A percentile compares a stretch with the other conserved stretches of the same genome.
phyloP scores from a whole-genome alignment of 139 green algal species.

The Edaphochlamys debaryana region DNA sequence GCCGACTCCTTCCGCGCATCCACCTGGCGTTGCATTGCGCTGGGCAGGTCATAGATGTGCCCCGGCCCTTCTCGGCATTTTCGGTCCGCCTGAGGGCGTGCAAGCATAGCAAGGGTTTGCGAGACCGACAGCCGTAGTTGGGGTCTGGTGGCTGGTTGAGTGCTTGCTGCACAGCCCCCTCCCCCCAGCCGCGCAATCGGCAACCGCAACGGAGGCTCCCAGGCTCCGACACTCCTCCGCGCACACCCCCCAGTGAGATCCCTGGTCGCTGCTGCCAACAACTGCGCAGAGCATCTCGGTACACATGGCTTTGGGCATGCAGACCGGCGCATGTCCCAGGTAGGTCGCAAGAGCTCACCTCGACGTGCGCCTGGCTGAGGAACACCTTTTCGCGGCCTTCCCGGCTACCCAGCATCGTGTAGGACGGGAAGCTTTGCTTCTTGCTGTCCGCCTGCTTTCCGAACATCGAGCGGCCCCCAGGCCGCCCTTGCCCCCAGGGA shows the following conservation, averaged over 20 bases:
- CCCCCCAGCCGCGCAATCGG: too few relatives aligned
- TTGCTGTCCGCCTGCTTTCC: slow-evolving; percentile 9
- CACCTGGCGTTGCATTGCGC: slow-evolving; percentile 22
- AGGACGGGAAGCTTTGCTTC: not conserved
- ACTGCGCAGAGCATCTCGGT: too few relatives aligned
- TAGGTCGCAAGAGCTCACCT: not conserved
- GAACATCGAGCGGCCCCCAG: not conserved
- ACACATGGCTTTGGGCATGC: too few relatives aligned
- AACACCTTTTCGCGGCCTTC: slow-evolving; percentile 17
- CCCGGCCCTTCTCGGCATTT: slow-evolving; percentile 28
- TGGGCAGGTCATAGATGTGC: slow-evolving; percentile 33
- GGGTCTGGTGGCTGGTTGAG: too few relatives aligned
- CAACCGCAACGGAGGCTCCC: too few relatives aligned
- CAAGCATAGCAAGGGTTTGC: too few relatives aligned
- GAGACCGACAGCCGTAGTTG: too few relatives aligned
- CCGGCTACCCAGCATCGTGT: not conserved
- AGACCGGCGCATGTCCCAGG: too few relatives aligned
- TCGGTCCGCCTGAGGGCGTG: slow-evolving; percentile 9
- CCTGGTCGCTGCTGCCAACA: too few relatives aligned
- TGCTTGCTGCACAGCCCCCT: too few relatives aligned
- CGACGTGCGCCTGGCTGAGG: not conserved
- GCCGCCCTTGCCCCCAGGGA: not conserved
- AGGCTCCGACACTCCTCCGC: too few relatives aligned
- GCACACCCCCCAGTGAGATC: too few relatives aligned
- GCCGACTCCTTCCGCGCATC: slow-evolving; percentile 12